Base-by-base conservation (phyloP, 768 basidiomycete genomes). In the Boletus vermiculosoides region DNA sequence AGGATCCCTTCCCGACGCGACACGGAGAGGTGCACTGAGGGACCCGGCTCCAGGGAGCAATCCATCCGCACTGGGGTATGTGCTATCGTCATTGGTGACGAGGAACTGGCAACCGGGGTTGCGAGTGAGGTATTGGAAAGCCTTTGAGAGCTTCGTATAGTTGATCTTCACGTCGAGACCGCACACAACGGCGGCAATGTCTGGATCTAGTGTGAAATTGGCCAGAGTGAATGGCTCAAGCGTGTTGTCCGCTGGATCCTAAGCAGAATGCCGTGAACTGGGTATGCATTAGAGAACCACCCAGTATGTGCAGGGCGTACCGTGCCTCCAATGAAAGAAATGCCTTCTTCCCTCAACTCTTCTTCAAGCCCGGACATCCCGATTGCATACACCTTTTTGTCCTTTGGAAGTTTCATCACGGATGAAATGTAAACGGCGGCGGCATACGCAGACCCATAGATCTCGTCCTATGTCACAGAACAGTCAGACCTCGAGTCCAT, bases 331-430 rank as follows among this genome's bases (percentile, higher is more conserved):
- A 85, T 71, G 69, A 82, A 85, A 16, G 79, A 66, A 56, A 98
- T 81, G 18, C 94, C 96, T 67, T 98, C 95, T 40, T 87, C 83
- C n/a, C 76, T 79, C 58, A 99, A 77, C 73, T 99, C 96, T 64
- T 98, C 91, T 73, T 98, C 96, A 31, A 99, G 73, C 0, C 96
- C 97, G 33, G 77, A 71, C 84, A 91, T 89, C 12, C 96, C 96
- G 58, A 99, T 89, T 16, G 98, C 94, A 74, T 94, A 99, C 15
- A 94, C 95, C 72, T 90, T 92, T 77, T 98, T 93, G 69, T 89
- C 82, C 67, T 88, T 91, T 11, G 94, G 91, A 59, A 99, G 80
- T 55, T 92, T 88, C 63, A 95, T 78, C 13, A 98, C 89, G 40
- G 91, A 85, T 0, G 94, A 95, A 25, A 98, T 76, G 73, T 98